Evolutionary conservation across 345 rosid genomes (phyloP).

Genomic region (Diplotaxis tenuifolia): DNA sequence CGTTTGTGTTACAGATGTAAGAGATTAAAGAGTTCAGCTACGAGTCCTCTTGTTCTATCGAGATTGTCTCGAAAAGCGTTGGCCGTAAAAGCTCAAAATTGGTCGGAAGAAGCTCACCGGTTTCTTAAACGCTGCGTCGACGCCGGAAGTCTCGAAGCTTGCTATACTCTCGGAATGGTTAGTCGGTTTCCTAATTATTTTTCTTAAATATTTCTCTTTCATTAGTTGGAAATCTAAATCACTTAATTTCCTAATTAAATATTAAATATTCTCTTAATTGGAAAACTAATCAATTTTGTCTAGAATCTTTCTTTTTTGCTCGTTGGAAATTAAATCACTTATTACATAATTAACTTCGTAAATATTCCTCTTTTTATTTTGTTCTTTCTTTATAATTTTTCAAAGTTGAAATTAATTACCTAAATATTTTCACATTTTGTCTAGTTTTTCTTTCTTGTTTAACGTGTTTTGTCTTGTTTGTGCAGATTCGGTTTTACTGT

Average conservation of each 20-base stretch:
- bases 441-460: not conserved
- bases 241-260: not conserved
- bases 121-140: conserved; percentile 76
- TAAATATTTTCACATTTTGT: not conserved
- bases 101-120: conserved; percentile 87
- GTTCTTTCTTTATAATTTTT: no score
- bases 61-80: conserved; percentile 58
- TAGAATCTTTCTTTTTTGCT: no score
- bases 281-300: no score
- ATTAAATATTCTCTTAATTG: not conserved
- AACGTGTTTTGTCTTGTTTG: not conserved
- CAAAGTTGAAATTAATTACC: not conserved
- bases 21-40: conserved; percentile 66
- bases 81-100: conserved; percentile 58
- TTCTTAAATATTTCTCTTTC: not conserved
- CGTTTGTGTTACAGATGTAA: conserved; percentile 67
- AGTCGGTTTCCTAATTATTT: not conserved
- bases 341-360: not conserved
- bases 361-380: no score
- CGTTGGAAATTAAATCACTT: not conserved
- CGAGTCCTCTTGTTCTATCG: conserved; percentile 51
- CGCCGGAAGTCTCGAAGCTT: conserved; percentile 88
- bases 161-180: conserved; percentile 97
- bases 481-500: conserved; percentile 91
- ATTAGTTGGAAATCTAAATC: not conserved